Evolutionary conservation across 2,329 filamentous ascomycete species (phyloP).

Genomic region (Talaromyces atroroseus): DNA sequence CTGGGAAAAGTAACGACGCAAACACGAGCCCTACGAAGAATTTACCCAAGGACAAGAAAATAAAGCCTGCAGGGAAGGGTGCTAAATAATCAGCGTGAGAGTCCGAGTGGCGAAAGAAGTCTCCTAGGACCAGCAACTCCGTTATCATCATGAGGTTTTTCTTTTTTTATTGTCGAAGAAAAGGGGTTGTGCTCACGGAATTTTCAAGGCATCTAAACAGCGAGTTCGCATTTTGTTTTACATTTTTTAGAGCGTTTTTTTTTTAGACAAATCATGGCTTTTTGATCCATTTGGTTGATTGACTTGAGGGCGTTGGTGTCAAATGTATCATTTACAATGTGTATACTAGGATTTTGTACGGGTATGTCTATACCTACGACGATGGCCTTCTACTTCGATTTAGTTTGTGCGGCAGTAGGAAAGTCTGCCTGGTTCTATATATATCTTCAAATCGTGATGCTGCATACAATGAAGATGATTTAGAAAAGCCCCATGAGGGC

Average conservation of each 20-base stretch:
- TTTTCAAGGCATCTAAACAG: background rate
- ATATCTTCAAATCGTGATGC: too few species aligned
- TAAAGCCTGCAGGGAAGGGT: conserved; percentile 8
- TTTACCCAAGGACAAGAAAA: conserved; percentile 11
- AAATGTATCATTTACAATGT: background rate
- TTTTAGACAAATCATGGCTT: background rate
- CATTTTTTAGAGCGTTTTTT: background rate
- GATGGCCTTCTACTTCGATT: too few species aligned
- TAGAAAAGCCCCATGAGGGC: too few species aligned
- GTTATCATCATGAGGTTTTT: background rate
- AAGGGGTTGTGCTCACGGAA: background rate
- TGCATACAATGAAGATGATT: too few species aligned
- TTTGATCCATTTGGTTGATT: background rate
- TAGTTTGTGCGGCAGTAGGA: too few species aligned
- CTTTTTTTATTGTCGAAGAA: background rate
- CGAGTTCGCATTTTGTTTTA: background rate
- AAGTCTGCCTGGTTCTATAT: too few species aligned
- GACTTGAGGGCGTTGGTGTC: background rate
- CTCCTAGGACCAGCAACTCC: background rate
- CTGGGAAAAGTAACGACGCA: background rate
- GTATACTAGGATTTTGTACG: background rate
- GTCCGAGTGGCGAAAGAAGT: background rate
- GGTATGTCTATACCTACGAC: too few species aligned
- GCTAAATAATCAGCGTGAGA: background rate
- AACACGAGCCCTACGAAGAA: conserved; percentile 10